Percentiles rank a stretch among this genome's conserved stretches.
phyloP scores from a whole-genome alignment of 2,329 filamentous ascomycete species.

The Epichloe bromicola region DNA sequence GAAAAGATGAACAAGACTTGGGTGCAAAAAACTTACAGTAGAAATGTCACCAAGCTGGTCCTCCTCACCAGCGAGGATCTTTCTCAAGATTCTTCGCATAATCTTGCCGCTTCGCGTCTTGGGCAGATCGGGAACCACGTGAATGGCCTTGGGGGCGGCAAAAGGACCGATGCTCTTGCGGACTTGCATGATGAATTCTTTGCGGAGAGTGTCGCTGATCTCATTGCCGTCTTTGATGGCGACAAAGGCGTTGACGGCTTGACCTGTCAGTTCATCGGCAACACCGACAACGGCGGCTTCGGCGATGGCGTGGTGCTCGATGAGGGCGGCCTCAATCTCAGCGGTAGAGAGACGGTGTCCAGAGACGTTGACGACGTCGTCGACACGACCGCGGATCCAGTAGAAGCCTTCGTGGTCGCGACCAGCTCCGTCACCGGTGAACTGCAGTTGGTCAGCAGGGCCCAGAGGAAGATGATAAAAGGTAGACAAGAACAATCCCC shows the following conservation, averaged over 20 bases:
- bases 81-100: constrained; percentile 91
- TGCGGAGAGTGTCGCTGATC: constrained; percentile 65
- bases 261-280: constrained; percentile 83
- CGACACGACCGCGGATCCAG: constrained; percentile 97
- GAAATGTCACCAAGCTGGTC: constrained; percentile 90
- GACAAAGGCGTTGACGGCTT: constrained; percentile 95
- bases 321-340: constrained; percentile 91
- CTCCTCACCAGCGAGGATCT: constrained; percentile 94
- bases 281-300: constrained; percentile 95
- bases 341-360: constrained; percentile 93
- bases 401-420: constrained; percentile 98
- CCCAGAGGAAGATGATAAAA: background rate
- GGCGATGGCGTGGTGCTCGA: constrained; percentile 80
- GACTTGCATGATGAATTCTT: constrained; percentile 88
- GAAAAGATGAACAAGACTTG: background rate
- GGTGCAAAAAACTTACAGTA: constrained; percentile 49
- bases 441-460: constrained; percentile 31
- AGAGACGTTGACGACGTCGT: constrained; percentile 96
- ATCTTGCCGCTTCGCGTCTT: constrained; percentile 99
- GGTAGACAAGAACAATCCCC: background rate
- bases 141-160: constrained; percentile 87
- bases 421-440: constrained; percentile 86
- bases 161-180: constrained; percentile 97
- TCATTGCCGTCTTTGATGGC: constrained; percentile 78
- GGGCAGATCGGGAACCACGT: constrained; percentile 81